These are phyloP conservation scores for Mariannaea elegans DNA, from an alignment of 2,329 filamentous ascomycete species.

Conservation along the genomic window DNA sequence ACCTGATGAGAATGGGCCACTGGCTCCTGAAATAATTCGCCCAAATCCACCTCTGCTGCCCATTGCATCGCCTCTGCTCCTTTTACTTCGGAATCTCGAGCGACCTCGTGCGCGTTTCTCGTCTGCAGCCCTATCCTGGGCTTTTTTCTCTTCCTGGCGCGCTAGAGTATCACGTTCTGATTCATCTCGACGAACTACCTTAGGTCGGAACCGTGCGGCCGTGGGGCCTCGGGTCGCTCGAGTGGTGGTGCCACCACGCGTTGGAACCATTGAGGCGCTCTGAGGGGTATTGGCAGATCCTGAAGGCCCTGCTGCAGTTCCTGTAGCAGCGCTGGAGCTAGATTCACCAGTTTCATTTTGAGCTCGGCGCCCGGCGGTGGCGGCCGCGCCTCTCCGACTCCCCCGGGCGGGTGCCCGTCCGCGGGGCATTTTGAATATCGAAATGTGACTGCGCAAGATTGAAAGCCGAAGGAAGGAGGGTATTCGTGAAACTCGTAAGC, in stretches of 20 bases:
- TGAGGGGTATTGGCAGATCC: constrained; percentile 26
- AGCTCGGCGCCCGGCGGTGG: constrained; percentile 38
- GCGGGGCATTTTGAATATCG: constrained; percentile 42
- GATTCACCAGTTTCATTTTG: constrained; percentile 30
- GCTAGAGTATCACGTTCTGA: constrained; percentile 58
- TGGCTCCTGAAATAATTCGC: constrained; percentile 47
- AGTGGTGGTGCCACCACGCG: constrained; percentile 46
- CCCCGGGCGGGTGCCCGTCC: constrained; percentile 45
- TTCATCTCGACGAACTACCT: constrained; percentile 59
- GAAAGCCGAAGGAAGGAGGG: not conserved
- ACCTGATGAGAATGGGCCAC: constrained; percentile 51
- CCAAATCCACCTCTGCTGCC: constrained; percentile 51
- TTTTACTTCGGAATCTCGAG: constrained; percentile 51
- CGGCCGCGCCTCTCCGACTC: constrained; percentile 43
- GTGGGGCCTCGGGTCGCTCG: constrained; percentile 48
- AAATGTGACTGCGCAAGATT: not conserved
- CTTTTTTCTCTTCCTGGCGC: constrained; percentile 54
- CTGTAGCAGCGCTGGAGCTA: constrained; percentile 28
- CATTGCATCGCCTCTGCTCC: constrained; percentile 56
- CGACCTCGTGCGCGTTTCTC: constrained; percentile 51
- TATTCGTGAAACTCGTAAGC: constrained; percentile 5
- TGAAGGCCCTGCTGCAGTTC: constrained; percentile 26
- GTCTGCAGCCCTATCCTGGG: constrained; percentile 51
- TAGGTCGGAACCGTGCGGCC: constrained; percentile 56
- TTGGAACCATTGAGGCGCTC: constrained; percentile 37